Base-by-base conservation (phyloP, 2,329 filamentous ascomycete genomes). In the Colletotrichum chlorophyti region DNA sequence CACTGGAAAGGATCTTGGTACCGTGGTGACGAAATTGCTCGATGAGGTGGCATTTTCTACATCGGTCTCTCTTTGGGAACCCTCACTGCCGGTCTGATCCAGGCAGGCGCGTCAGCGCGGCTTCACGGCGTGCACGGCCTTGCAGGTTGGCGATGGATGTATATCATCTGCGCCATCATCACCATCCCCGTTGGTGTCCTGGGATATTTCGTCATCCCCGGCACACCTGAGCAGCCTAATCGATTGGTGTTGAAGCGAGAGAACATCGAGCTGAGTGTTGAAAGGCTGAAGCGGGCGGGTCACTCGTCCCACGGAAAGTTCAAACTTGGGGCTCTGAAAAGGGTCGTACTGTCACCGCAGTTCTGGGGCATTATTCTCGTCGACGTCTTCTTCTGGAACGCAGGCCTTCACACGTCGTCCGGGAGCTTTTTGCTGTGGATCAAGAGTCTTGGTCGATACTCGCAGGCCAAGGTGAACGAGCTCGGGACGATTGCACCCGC, bases 381-480 rank as follows among this genome's bases (percentile, higher is more conserved):
- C 3, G 75, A 76, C 40, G 65, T 74, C 7, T 67, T 75, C 9
- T 77, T 77, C 46, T 85, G 87, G 40, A 83, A 82, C 0, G 64
- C 81, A 0, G 70, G 82, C 0, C 74, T 79, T 3, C 72, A 71
- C 0, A 66, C 65, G 0, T 73, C 70, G 24, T 65, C 76, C 9
- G 68, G 66, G 5, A 66, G 73, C 9, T 68, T 78, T 21, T 64
- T 71, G 3, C 61, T 78, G 1, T 78, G 74, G 74, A 64, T 78
- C 48, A 78, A 77, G 65, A 70, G 40, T 68, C 77, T 55, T 58
- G 68, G 71, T 10, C 76, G 75, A 0, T 78, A 78, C 53, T 77
- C 79, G 26, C 54, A 64, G 0, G 82, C 79, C 76, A 84, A 85
- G 61, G 74, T 79, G 24, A 76, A 37, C 82, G 81, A 1, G 66